Conservation (phyloP, 768 basidiomycete genomes). For the Amanita muscaria region DNA sequence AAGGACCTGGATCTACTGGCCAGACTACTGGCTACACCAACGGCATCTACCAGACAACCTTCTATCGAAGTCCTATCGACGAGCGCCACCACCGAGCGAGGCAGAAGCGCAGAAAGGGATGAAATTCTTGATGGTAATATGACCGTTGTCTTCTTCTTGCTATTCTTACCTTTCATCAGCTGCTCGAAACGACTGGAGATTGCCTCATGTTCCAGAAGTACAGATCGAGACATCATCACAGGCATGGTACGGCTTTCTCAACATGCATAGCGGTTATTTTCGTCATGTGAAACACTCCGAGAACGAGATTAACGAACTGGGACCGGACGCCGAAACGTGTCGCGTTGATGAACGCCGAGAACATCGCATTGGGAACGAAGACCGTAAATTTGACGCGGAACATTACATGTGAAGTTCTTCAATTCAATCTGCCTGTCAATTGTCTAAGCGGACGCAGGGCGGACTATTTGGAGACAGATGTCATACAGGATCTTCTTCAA, state of each 20-base stretch:
- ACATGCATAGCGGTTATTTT: conserved; percentile 70
- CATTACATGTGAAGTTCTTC: conserved; percentile 60
- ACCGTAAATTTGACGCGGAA: conserved; percentile 76
- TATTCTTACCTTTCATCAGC: conserved; percentile 33
- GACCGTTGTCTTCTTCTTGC: conserved; percentile 6
- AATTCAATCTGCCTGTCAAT: neutral
- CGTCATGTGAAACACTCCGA: conserved; percentile 61
- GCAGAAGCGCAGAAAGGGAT: conserved; percentile 45
- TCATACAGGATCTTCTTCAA: conserved; percentile 58
- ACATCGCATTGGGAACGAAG: conserved; percentile 51
- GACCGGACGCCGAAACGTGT: conserved; percentile 53
- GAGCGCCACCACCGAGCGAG: conserved; percentile 18
- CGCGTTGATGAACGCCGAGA: conserved; percentile 39
- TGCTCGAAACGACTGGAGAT: conserved; percentile 69
- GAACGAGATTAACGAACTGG: conserved; percentile 79
- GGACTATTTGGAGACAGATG: conserved; percentile 69
- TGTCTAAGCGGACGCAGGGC: conserved; percentile 42
- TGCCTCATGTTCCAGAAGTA: conserved; percentile 52
- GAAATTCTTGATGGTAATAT: conserved; percentile 60
- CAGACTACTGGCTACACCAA: conserved; percentile 65
- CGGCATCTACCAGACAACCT: conserved; percentile 25
- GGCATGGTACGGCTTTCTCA: conserved; percentile 68
- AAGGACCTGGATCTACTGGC: conserved; percentile 72
- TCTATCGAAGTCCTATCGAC: conserved; percentile 53
- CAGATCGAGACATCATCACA: conserved; percentile 31